Evolutionary conservation across 2,329 filamentous ascomycete species (phyloP).

Genomic region (Talaromyces sp.): DNA sequence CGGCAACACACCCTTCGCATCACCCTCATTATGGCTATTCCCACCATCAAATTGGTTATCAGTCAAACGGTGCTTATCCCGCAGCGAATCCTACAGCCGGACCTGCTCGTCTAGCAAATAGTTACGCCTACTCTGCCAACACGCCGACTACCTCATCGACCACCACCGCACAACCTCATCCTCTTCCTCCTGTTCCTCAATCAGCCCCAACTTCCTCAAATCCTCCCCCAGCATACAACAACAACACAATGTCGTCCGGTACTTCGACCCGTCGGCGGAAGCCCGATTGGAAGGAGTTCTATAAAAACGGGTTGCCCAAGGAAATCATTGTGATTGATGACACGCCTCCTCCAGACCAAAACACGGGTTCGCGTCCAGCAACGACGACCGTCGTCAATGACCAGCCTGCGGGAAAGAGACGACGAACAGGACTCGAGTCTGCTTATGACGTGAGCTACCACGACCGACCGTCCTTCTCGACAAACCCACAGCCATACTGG

Average conservation of each 20-base stretch:
- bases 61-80: constrained; percentile 50
- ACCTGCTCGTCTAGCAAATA: constrained; percentile 39
- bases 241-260: constrained; percentile 37
- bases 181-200: constrained; percentile 34
- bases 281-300: constrained; percentile 75
- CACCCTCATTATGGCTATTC: constrained; percentile 61
- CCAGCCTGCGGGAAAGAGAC: constrained; percentile 60
- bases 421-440: constrained; percentile 59
- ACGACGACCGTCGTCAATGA: constrained; percentile 25
- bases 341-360: constrained; percentile 50
- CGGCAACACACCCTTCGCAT: constrained; percentile 65
- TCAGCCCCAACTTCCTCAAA: constrained; percentile 32
- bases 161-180: constrained; percentile 20
- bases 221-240: constrained; percentile 25
- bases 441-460: constrained; percentile 69
- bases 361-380: constrained; percentile 21
- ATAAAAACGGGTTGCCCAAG: constrained; percentile 75
- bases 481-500: constrained; percentile 65
- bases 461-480: constrained; percentile 64
- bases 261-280: constrained; percentile 47
- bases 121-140: constrained; percentile 39
- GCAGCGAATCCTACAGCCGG: constrained; percentile 25
- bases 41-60: constrained; percentile 49
- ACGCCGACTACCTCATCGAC: constrained; percentile 28
- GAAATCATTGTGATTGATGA: constrained; percentile 79